Conservation (phyloP, 2,329 filamentous ascomycete genomes). For the Neocatenulostroma microsporum region DNA sequence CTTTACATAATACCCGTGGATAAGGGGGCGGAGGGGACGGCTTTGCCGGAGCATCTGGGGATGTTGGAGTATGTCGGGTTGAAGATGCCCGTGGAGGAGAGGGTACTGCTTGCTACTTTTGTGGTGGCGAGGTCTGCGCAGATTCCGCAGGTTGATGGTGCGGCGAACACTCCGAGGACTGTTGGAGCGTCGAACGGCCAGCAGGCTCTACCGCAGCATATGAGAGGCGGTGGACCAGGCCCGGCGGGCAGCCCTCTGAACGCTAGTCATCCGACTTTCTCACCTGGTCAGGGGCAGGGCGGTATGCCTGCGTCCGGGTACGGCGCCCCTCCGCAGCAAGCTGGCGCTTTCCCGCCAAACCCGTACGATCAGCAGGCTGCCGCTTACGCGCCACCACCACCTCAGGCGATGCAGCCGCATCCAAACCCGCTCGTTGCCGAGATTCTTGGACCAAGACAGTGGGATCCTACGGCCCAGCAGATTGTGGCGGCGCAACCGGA, state of each 20-base stretch:
- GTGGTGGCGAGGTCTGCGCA: slow-evolving; percentile 58
- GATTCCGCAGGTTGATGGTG: slow-evolving; percentile 26
- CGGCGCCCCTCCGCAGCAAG: slow-evolving; percentile 9
- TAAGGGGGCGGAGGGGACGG: slow-evolving; percentile 55
- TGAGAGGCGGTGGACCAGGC: slow-evolving; percentile 11
- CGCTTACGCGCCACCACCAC: slow-evolving; percentile 6
- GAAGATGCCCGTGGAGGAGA: slow-evolving; percentile 58
- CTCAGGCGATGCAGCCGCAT: slow-evolving; percentile 14
- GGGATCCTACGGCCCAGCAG: slow-evolving; percentile 34
- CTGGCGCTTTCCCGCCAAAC: slow-evolving; percentile 30
- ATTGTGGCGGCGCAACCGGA: slow-evolving; percentile 31
- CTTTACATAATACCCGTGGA: slow-evolving; percentile 85
- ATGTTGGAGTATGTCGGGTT: slow-evolving; percentile 80
- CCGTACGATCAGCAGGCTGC: slow-evolving; percentile 28
- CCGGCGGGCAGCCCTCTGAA: slow-evolving; percentile 29
- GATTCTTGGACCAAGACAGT: slow-evolving; percentile 38
- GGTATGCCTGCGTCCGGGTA: slow-evolving; percentile 12
- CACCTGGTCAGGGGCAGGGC: slow-evolving; percentile 25
- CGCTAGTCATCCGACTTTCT: slow-evolving; percentile 33
- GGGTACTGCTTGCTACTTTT: slow-evolving; percentile 74
- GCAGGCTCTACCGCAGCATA: slow-evolving; percentile 18
- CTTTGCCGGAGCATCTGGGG: slow-evolving; percentile 76
- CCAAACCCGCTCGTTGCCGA: slow-evolving; percentile 32
- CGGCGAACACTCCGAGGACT: too few species aligned
- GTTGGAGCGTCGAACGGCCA: too few species aligned